A percentile compares a stretch with the other conserved stretches of the same genome.
Conservation (phyloP, 1,139 yeast genomes). For the Starmera stellimalicola region DNA sequence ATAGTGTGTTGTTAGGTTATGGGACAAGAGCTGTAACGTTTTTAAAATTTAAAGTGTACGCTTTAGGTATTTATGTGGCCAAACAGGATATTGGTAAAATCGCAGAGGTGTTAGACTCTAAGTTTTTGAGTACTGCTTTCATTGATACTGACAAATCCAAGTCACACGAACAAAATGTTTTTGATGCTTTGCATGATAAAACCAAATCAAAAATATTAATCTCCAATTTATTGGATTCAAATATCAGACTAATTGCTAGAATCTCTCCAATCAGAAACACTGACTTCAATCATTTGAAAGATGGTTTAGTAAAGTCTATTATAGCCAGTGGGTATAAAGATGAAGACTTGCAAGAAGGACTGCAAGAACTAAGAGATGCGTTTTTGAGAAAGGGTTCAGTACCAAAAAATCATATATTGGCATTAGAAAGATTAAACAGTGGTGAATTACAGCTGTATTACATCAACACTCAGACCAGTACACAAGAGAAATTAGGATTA, state of each 20-base stretch:
- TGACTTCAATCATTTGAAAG: slow-evolving; percentile 80
- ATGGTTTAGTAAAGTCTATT: slow-evolving; percentile 74
- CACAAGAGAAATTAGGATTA: slow-evolving; percentile 30
- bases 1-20: slow-evolving; percentile 45
- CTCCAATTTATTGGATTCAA: slow-evolving; percentile 45
- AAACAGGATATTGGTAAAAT: slow-evolving; percentile 42
- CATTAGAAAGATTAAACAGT: slow-evolving; percentile 36
- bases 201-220: slow-evolving; percentile 45
- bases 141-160: slow-evolving; percentile 22
- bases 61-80: slow-evolving; percentile 71
- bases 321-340: slow-evolving; percentile 25
- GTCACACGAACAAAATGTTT: slow-evolving; percentile 39
- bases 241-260: slow-evolving; percentile 57
- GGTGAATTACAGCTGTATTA: slow-evolving; percentile 40
- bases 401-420: slow-evolving; percentile 50
- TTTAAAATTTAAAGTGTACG: slow-evolving; percentile 76
- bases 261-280: slow-evolving; percentile 85
- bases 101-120: slow-evolving; percentile 34
- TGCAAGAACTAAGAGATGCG: slow-evolving; percentile 43
- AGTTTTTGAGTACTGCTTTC: slow-evolving; percentile 25
- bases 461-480: slow-evolving; percentile 25
- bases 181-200: slow-evolving; percentile 49
- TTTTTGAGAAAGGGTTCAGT: slow-evolving; percentile 51
- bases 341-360: slow-evolving; percentile 35
- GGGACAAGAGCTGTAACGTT: slow-evolving; percentile 84